These are phyloP conservation scores for Pichia sp. DNA, from an alignment of 1,139 yeast species.

Conservation along the genomic window DNA sequence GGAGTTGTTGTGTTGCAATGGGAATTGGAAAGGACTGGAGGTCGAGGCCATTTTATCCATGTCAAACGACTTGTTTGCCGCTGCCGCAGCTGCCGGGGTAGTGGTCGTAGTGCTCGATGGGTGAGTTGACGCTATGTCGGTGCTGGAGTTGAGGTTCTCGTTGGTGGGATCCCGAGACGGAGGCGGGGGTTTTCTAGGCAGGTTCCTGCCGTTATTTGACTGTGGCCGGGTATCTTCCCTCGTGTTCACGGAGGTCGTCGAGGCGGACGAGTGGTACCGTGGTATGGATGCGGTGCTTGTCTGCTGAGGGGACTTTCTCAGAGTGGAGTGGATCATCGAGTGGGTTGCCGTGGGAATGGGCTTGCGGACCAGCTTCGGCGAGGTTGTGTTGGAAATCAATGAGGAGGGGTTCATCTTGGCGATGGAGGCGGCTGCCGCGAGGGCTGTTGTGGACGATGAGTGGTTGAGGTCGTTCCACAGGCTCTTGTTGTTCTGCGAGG, in stretches of 20 bases:
- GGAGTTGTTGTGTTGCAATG: slow-evolving; percentile 1
- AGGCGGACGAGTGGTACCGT: background rate
- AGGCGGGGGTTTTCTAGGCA: slow-evolving; percentile 20
- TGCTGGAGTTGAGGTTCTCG: background rate
- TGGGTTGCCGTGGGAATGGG: background rate
- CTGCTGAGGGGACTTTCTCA: slow-evolving; percentile 2
- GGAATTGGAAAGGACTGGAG: background rate
- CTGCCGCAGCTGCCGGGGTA: background rate
- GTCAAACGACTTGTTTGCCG: background rate
- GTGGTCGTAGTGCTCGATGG: no score
- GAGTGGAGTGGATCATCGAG: background rate
- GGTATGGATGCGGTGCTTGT: background rate
- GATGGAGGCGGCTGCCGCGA: slow-evolving; percentile 33
- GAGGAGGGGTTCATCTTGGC: slow-evolving; percentile 29
- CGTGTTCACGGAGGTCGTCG: background rate
- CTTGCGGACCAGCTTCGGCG: slow-evolving; percentile 10
- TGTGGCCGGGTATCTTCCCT: background rate
- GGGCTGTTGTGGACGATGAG: slow-evolving; percentile 30
- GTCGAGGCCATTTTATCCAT: background rate
- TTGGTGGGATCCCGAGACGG: slow-evolving; percentile 3
- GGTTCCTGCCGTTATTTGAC: background rate
- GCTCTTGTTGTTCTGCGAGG: background rate
- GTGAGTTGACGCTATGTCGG: background rate
- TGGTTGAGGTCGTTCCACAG: slow-evolving; percentile 28
- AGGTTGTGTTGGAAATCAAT: slow-evolving; percentile 20